These are phyloP conservation scores for Penicillium sp. DNA, from an alignment of 2,329 filamentous ascomycete species.

Conservation along the genomic window DNA sequence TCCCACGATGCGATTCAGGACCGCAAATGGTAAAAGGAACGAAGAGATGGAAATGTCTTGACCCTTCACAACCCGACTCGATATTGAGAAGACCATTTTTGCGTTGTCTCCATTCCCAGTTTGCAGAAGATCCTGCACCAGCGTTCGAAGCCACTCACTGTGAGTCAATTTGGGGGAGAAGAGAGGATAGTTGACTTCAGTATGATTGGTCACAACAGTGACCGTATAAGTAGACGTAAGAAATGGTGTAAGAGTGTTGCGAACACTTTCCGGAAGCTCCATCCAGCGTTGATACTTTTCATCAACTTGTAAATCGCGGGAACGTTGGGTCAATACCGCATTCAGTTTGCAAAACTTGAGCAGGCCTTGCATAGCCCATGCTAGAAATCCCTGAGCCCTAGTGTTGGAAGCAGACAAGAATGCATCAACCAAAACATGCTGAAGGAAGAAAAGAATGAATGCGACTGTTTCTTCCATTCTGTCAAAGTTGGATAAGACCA, in stretches of 20 bases:
- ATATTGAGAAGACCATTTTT: slow-evolving; percentile 72
- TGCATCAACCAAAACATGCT: slow-evolving; percentile 83
- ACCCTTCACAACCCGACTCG: slow-evolving; percentile 77
- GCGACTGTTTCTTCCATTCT: slow-evolving; percentile 73
- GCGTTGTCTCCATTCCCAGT: slow-evolving; percentile 73
- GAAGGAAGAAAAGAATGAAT: slow-evolving; percentile 80
- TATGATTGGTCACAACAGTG: slow-evolving; percentile 55
- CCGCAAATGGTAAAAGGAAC: slow-evolving; percentile 84
- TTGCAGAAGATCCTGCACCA: slow-evolving; percentile 78
- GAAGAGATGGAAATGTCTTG: slow-evolving; percentile 83
- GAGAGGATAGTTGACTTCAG: slow-evolving; percentile 69
- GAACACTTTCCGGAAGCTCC: slow-evolving; percentile 69
- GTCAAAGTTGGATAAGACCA: slow-evolving; percentile 84
- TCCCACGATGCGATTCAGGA: slow-evolving; percentile 77
- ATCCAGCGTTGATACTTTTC: slow-evolving; percentile 72
- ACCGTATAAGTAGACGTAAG: slow-evolving; percentile 79
- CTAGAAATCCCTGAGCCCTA: slow-evolving; percentile 82
- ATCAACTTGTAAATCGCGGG: slow-evolving; percentile 55
- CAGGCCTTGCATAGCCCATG: slow-evolving; percentile 91
- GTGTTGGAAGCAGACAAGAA: slow-evolving; percentile 90
- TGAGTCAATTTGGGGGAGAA: slow-evolving; percentile 69
- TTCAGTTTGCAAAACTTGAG: slow-evolving; percentile 74
- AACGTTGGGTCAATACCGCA: slow-evolving; percentile 51
- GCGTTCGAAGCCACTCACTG: slow-evolving; percentile 73
- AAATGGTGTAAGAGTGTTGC: slow-evolving; percentile 84